A percentile compares a stretch with the other conserved stretches of the same genome.
These are phyloP conservation scores for Nemania sp. DNA, from an alignment of 2,329 filamentous ascomycete genomes.

Conservation along the genomic window DNA sequence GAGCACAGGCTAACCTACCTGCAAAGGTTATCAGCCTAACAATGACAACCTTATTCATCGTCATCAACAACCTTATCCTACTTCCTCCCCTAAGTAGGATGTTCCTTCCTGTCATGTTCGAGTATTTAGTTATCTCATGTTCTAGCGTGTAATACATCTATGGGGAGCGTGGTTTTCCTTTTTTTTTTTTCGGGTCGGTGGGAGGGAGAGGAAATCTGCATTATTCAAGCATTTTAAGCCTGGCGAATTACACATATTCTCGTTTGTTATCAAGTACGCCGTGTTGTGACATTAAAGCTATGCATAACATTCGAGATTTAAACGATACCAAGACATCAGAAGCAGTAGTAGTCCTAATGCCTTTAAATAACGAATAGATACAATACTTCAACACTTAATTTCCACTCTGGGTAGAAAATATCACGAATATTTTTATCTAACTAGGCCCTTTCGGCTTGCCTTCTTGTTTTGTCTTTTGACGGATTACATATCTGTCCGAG, in stretches of 20 bases:
- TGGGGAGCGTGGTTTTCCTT: background rate
- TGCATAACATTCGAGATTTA: background rate
- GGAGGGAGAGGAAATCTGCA: background rate
- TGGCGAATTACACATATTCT: background rate
- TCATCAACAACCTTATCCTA: background rate
- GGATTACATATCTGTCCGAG: constrained; percentile 15
- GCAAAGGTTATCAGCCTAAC: constrained; percentile 3
- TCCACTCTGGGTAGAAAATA: constrained; percentile 1
- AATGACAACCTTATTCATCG: background rate
- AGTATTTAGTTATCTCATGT: constrained; percentile 10
- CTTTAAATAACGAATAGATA: background rate
- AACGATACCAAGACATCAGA: background rate
- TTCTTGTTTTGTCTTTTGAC: background rate
- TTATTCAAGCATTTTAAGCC: background rate
- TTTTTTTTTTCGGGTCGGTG: background rate
- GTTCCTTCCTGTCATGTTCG: background rate
- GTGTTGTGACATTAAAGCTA: background rate
- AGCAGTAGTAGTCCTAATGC: too few relatives aligned
- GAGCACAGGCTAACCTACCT: background rate
- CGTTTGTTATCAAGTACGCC: background rate
- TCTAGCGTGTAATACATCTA: constrained; percentile 28
- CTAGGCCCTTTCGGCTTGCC: background rate
- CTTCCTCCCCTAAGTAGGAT: background rate
- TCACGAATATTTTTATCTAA: constrained; percentile 13
- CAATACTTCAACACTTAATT: background rate